phyloP scores from a whole-genome alignment of 805 yeast species.

The Nadsonia fulvescens region DNA sequence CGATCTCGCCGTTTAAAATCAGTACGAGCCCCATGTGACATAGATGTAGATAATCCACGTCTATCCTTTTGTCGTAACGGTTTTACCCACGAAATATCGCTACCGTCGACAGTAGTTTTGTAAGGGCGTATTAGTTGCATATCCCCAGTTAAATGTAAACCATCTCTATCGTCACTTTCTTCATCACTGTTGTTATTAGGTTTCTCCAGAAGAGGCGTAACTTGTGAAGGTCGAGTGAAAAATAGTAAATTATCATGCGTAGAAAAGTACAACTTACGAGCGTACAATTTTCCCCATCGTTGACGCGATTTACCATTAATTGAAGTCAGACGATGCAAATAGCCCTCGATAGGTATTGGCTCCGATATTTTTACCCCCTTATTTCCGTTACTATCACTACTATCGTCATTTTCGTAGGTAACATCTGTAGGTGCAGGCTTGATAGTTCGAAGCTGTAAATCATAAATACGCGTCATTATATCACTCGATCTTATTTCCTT shows the following conservation, averaged over 20 bases:
- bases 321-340: conserved; percentile 38
- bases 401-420: conserved; percentile 9
- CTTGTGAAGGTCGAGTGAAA: conserved; percentile 34
- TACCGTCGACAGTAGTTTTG: conserved; percentile 25
- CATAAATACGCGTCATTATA: conserved; percentile 28
- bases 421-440: conserved; percentile 15
- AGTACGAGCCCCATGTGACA: too few species aligned
- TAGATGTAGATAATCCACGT: conserved; percentile 10
- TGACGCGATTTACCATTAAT: conserved; percentile 25
- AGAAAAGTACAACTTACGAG: conserved; percentile 42
- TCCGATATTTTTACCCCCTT: conserved; percentile 26
- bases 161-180: conserved; percentile 12
- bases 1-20: conserved; percentile 34
- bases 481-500: too few species aligned
- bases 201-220: conserved; percentile 36
- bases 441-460: conserved; percentile 39
- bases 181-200: conserved; percentile 15
- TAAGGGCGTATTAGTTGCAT: conserved; percentile 39
- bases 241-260: conserved; percentile 45
- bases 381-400: too few species aligned
- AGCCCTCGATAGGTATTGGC: conserved; percentile 74
- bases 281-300: conserved; percentile 23
- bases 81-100: conserved; percentile 46
- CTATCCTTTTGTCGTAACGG: conserved; percentile 15
- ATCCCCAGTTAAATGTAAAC: conserved; percentile 16